Conservation (phyloP, 192 early-diverging fungal genomes). For the Backusella tuberculispora region DNA sequence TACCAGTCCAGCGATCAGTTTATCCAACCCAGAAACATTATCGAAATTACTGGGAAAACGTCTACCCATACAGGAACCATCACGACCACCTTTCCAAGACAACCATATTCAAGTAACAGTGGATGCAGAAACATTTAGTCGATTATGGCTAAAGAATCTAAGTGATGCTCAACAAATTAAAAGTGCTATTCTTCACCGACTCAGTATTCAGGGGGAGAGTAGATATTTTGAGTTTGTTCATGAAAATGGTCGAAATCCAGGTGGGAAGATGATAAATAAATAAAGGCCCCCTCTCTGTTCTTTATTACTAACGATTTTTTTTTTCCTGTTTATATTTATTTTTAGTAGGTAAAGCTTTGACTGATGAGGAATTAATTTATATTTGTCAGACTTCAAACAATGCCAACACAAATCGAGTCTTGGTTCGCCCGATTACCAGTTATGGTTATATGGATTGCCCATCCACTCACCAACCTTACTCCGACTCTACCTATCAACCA, state of each 20-base stretch:
- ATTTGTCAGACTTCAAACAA: constrained; percentile 34
- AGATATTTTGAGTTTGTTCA: constrained; percentile 15
- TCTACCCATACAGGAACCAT: neutral
- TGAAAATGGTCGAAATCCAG: constrained; percentile 20
- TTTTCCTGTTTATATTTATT: neutral
- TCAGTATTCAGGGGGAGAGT: constrained; percentile 4
- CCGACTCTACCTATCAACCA: neutral
- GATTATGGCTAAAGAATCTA: neutral
- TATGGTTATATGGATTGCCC: neutral
- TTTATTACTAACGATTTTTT: neutral
- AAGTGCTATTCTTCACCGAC: constrained; percentile 10
- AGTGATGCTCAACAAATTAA: constrained; percentile 15
- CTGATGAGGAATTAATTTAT: constrained; percentile 27
- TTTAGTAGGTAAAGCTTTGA: constrained; percentile 23
- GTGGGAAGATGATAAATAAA: neutral
- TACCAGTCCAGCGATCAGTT: neutral
- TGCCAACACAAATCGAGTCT: constrained; percentile 21
- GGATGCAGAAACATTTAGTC: constrained; percentile 25
- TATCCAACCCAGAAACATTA: neutral
- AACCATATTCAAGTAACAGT: constrained; percentile 22
- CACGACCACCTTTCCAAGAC: neutral
- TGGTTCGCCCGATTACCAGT: constrained; percentile 18
- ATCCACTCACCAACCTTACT: neutral
- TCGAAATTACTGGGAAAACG: constrained; percentile 6
- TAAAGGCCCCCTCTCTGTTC: too few relatives aligned